Base-by-base conservation (phyloP, 2,329 filamentous ascomycete genomes). In the Fusarium longipes region DNA sequence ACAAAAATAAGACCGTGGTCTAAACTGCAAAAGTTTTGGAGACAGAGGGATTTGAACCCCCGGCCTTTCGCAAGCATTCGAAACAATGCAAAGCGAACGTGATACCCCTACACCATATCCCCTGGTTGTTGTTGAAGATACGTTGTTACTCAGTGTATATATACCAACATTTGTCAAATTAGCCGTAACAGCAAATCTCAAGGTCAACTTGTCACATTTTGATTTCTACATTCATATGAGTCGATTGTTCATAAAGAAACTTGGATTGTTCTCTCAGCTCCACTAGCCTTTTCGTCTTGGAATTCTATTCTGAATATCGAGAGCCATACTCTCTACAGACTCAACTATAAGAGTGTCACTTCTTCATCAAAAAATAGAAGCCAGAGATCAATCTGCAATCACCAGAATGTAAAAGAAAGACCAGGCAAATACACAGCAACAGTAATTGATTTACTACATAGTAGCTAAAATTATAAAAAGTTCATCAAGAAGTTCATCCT, bases 11-110 rank as follows among this genome's bases (percentile, higher is more conserved):
- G 15, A 6, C 10, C 5, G 3, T 6, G 9, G 1, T 1, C 6
- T 2, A 1, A 24, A 12, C 4, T 5, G 35, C 29, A 54, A 57
- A 70, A 65, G 51, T 0, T 47, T 49, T 74, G 72, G 72, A 74
- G 71, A 72, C 66, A 69, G 51, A 67, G 72, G 72, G 72, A 74
- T 68, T 74, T 74, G 72, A 74, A 74, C 72, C 72, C 72, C 62
- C 54, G 72, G 20, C 72, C 72, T 73, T 73, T 65, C 68, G 70
- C 64, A 74, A 32, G 47, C 52, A 50, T 39, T 50, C 1, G 24
- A 32, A 57, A 40, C 50, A 54, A 70, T 74, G 72, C 72, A 74
- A 74, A 70, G 59, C 71, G 65, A 64, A 73, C 47, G 69, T 71
- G 65, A 70, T 73, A 9, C 72, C 72, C 65, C 72, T 74, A 74